Evolutionary conservation across 768 basidiomycete genomes (phyloP), one percentile per base, ranked within the genome.

Genomic region (Strobilomyces dryophilus): DNA sequence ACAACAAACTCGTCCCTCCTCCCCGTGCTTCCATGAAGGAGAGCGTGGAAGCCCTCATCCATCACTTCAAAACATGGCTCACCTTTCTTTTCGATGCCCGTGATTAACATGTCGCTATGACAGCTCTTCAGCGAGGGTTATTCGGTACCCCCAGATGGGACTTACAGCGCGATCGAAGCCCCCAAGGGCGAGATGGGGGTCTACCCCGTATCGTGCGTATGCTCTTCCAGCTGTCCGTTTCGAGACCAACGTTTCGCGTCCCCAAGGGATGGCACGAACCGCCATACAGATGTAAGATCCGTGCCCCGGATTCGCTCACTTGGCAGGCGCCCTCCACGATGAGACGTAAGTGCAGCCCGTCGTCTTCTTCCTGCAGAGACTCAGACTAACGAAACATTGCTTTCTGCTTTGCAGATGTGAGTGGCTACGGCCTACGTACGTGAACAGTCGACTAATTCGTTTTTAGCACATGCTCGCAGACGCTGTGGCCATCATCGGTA

Each of bases 131-230:
- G 89, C 49, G 95, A 98, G 72, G 95, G 95, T 12, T 98, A 91
- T 74, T 90, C 91, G 26, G 95, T 98, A 27, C 97, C 97, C 15
- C 89, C 92, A 17, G 90, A 91, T 18, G 94, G 97, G 74, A 98
- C 95, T 0, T 98, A 99, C 77, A 84, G 82, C 46, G 95, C 95
- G 2, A 98, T 98, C 60, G 97, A 99, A 73, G 97, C 95, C 8
- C 95, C 95, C 43, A 98, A 99, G 74, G 95, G 95, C 58, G 95
- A 98, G 74, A 98, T 98, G 94, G 95, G 79, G 60, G 97, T 99
- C 43, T 99, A 95, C 76, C 85, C 98, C 48, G 93, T 99, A 57
- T 97, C 94, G 83, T 89, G 62, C 63, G 87, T 80, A 29, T 29
- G 24, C 5, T 37, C 21, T 14, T 8, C 4, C 24, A 24, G 20